Evolutionary conservation across 2,329 filamentous ascomycete genomes (phyloP), one percentile per base, ranked within the genome.

Genomic region (Colletotrichum chlorophyti): DNA sequence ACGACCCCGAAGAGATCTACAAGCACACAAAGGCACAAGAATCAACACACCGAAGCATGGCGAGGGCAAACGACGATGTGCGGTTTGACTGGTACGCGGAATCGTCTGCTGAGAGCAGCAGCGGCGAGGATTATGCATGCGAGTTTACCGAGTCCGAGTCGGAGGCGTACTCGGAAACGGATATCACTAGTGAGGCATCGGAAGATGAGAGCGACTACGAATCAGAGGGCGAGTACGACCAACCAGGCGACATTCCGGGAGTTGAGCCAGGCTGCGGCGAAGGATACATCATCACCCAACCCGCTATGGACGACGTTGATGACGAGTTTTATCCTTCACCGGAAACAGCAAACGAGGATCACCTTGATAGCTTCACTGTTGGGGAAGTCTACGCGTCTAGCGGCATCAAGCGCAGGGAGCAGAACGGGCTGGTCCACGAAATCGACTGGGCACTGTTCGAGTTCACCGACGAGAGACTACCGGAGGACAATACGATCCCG

Each of bases 391-490:
- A 96, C 67, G 94, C 94, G 1, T 96, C 92, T 0, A 97, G 93
- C 19, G 94, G 94, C 6, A 90, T 98, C 58, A 87, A 92, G 5
- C 86, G 94, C 26, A 88, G 90, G 48, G 83, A 88, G 51, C 82
- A 85, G 58, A 81, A 89, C 60, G 87, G 89, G 5, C 77, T 96
- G 21, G 80, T 91, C 6, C 94, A 97, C 70, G 94, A 98, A 72
- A 93, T 98, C 40, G 94, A 98, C 72, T 98, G 94, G 94, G 93
- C 93, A 0, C 78, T 98, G 3, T 93, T 98, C 65, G 86, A 91
- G 64, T 91, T 98, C 63, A 79, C 89, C 10, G 80, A 88, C 4
- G 83, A 88, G 10, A 86, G 94, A 1, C 77, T 88, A 12, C 91
- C 94, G 3, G 79, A 83, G 0, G 83, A 85, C 58, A 97, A 97